A percentile compares a stretch with the other conserved stretches of the same genome.
phyloP scores from a whole-genome alignment of 176 grass and related monocot genomes.

The Oryza coarctata region DNA sequence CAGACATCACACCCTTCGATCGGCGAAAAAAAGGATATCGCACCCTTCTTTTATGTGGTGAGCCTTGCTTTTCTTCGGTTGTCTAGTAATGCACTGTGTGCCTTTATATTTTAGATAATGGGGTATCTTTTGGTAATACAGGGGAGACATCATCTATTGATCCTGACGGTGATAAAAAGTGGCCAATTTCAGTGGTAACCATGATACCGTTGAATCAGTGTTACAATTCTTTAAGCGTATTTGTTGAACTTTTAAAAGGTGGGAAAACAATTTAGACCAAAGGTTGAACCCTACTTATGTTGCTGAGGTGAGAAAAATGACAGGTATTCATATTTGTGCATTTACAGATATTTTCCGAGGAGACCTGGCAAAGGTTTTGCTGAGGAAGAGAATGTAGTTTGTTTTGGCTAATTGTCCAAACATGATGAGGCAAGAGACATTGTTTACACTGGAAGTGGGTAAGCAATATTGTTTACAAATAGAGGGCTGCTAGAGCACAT shows the following conservation, averaged over 20 bases:
- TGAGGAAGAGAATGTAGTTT: not conserved
- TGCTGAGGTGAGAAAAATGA: not conserved
- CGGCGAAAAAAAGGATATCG: too few relatives aligned
- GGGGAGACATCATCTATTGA: not conserved
- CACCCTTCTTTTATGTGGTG: not conserved
- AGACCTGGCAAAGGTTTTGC: not conserved
- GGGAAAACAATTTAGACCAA: not conserved
- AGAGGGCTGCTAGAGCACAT: too few relatives aligned
- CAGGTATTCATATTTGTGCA: not conserved
- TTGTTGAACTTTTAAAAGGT: not conserved
- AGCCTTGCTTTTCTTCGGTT: not conserved
- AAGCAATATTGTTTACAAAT: not conserved
- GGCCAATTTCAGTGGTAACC: not conserved
- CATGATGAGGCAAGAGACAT: slow-evolving; percentile 14
- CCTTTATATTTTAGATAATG: not conserved
- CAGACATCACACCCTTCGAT: not conserved
- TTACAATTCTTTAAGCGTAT: not conserved
- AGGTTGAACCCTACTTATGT: not conserved
- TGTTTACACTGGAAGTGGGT: not conserved
- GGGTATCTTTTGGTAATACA: not conserved
- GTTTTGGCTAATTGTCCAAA: not conserved
- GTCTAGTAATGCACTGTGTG: not conserved
- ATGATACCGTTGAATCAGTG: not conserved
- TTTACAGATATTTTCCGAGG: not conserved
- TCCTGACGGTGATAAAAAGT: not conserved